Conservation (phyloP, 345 rosid species). For the Murraya koenigii region DNA sequence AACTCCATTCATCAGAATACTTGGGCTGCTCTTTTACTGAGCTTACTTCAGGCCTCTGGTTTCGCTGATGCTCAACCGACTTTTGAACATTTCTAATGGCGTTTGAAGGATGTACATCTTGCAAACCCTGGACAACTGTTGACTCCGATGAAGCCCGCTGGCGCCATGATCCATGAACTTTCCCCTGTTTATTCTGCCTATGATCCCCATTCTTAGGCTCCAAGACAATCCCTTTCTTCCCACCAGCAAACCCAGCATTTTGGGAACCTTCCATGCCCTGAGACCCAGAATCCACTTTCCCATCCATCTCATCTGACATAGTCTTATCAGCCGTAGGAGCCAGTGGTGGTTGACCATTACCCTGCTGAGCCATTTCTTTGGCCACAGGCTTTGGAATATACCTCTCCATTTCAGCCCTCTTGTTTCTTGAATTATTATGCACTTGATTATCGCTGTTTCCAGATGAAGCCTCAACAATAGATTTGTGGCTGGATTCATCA, state of each 20-base stretch:
- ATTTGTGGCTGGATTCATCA: conserved; percentile 46
- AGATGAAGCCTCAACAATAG: conserved; percentile 37
- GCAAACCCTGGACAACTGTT: conserved; percentile 27
- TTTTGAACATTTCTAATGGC: conserved; percentile 36
- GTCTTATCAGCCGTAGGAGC: conserved; percentile 37
- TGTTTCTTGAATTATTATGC: conserved; percentile 59
- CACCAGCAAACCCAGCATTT: conserved; percentile 30
- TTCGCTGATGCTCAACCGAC: conserved; percentile 40
- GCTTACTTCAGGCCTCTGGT: conserved; percentile 36
- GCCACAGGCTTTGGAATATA: conserved; percentile 83
- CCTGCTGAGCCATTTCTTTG: conserved; percentile 84
- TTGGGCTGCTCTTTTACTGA: conserved; percentile 44
- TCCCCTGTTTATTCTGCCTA: conserved; percentile 58
- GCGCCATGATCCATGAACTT: conserved; percentile 67
- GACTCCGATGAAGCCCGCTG: conserved; percentile 55
- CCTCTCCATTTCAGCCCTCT: conserved; percentile 91
- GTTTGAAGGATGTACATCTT: conserved; percentile 33
- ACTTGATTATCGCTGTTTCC: conserved; percentile 50
- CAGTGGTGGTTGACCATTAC: conserved; percentile 36
- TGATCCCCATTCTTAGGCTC: conserved; percentile 56
- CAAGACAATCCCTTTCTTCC: conserved; percentile 31
- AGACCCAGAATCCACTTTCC: conserved; percentile 33
- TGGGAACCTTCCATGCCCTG: conserved; percentile 34
- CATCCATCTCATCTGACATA: conserved; percentile 28
- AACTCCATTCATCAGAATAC: conserved; percentile 41